phyloP scores from a whole-genome alignment of 2,329 filamentous ascomycete genomes.

The Periconia sp. region DNA sequence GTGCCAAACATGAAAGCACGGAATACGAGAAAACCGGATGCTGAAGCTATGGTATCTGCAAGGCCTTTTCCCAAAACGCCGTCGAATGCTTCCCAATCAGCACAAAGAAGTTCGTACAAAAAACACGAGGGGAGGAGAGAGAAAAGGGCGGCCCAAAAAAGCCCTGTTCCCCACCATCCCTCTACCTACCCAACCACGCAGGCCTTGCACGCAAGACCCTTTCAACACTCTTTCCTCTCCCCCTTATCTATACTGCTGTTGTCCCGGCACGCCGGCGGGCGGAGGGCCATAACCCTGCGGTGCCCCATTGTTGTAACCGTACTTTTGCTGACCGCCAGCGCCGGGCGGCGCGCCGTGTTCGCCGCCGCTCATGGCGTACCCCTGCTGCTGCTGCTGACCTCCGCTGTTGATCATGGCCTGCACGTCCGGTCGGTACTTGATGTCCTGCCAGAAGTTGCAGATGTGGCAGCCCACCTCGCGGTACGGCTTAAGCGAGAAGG shows the following conservation, averaged over 20 bases:
- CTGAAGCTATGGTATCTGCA: neutral
- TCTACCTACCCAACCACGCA: neutral
- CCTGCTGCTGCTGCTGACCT: conserved; percentile 9
- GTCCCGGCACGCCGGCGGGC: conserved; percentile 22
- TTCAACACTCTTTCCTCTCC: neutral
- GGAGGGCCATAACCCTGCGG: conserved; percentile 12
- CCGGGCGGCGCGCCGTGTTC: conserved; percentile 9
- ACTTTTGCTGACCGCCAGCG: neutral
- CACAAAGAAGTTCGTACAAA: neutral
- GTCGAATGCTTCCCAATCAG: neutral
- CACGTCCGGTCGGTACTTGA: conserved; percentile 47
- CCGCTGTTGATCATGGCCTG: conserved; percentile 29
- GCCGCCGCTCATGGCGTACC: conserved; percentile 29
- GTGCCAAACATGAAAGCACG: neutral
- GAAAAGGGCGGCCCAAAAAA: neutral
- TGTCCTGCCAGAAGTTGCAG: conserved; percentile 72
- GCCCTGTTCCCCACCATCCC: neutral
- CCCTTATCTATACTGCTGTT: conserved; percentile 25
- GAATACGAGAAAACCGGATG: neutral
- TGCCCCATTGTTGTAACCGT: neutral
- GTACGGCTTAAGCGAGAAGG: conserved; percentile 61
- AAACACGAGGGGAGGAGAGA: neutral
- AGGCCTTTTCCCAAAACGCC: neutral
- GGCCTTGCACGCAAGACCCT: neutral
- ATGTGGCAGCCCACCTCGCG: conserved; percentile 72